Evolutionary conservation across 1,284 basidiomycete species (phyloP).

Genomic region (Volvariella surrecta): DNA sequence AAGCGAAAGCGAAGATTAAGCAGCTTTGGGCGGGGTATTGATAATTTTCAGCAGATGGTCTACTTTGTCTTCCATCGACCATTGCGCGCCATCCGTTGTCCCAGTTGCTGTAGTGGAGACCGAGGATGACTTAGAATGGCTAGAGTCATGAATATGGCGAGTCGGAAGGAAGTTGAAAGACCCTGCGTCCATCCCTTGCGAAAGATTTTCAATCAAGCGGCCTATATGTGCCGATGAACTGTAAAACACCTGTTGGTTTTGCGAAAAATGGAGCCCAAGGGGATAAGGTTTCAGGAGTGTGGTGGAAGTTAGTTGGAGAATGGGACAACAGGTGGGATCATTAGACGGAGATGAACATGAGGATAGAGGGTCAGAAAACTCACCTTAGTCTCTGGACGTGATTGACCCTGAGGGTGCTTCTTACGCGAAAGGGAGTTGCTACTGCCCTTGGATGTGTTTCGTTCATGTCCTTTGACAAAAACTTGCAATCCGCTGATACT

Average conservation of each 20-base stretch:
- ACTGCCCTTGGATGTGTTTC: conserved; percentile 59
- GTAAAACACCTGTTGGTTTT: conserved; percentile 59
- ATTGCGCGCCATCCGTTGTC: conserved; percentile 48
- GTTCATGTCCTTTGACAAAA: conserved; percentile 65
- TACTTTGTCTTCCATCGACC: conserved; percentile 67
- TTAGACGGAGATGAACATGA: background rate
- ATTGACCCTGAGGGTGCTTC: conserved; percentile 38
- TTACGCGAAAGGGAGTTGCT: conserved; percentile 51
- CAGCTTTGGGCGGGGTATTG: background rate
- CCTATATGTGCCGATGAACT: conserved; percentile 71
- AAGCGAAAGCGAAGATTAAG: background rate
- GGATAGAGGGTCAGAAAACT: conserved; percentile 14
- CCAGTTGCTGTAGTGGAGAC: conserved; percentile 26
- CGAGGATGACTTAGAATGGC: conserved; percentile 51
- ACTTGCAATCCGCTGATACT: conserved; percentile 52
- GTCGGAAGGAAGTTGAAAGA: conserved; percentile 61
- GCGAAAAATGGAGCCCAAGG: conserved; percentile 6
- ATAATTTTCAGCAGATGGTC: conserved; percentile 66
- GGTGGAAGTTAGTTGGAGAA: background rate
- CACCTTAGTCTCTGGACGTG: conserved; percentile 76
- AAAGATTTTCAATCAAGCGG: conserved; percentile 71
- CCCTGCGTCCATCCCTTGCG: conserved; percentile 69
- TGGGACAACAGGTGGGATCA: background rate
- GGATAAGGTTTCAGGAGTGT: conserved; percentile 1
- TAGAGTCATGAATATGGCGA: conserved; percentile 19